phyloP scores from a whole-genome alignment of 2,329 filamentous ascomycete species.

The Clonostachys sp. region DNA sequence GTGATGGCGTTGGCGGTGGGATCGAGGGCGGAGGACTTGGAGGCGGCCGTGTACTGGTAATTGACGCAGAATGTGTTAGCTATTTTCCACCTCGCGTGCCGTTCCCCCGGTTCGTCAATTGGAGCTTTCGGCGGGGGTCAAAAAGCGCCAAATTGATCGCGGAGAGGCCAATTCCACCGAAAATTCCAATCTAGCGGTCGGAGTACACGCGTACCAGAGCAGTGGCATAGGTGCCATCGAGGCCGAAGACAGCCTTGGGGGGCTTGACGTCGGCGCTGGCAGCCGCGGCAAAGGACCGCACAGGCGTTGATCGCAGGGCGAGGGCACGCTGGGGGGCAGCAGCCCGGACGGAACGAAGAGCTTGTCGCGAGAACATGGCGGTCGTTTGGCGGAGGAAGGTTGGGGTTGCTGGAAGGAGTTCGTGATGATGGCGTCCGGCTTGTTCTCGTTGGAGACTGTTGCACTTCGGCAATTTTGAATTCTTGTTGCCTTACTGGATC shows the following conservation, averaged over 20 bases:
- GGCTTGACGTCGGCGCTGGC: slow-evolving; percentile 68
- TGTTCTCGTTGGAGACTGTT: too few species aligned
- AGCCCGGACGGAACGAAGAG: slow-evolving; percentile 50
- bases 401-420: slow-evolving; percentile 11
- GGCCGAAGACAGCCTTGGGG: slow-evolving; percentile 85
- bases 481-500: slow-evolving; percentile 28
- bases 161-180: neutral
- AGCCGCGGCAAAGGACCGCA: slow-evolving; percentile 80
- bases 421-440: neutral
- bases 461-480: slow-evolving; percentile 33
- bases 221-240: slow-evolving; percentile 97
- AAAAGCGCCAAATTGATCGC: neutral
- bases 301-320: slow-evolving; percentile 37
- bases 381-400: slow-evolving; percentile 1
- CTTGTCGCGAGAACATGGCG: slow-evolving; percentile 57
- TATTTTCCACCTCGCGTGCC: neutral
- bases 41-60: slow-evolving; percentile 85
- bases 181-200: neutral
- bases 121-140: neutral
- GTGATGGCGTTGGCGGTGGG: slow-evolving; percentile 75
- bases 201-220: slow-evolving; percentile 72
- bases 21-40: slow-evolving; percentile 83
- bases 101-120: neutral
- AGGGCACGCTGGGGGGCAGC: slow-evolving; percentile 55
- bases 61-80: slow-evolving; percentile 1